phyloP scores from a whole-genome alignment of 192 early-diverging fungal species.

The Kappamyces sp. region DNA sequence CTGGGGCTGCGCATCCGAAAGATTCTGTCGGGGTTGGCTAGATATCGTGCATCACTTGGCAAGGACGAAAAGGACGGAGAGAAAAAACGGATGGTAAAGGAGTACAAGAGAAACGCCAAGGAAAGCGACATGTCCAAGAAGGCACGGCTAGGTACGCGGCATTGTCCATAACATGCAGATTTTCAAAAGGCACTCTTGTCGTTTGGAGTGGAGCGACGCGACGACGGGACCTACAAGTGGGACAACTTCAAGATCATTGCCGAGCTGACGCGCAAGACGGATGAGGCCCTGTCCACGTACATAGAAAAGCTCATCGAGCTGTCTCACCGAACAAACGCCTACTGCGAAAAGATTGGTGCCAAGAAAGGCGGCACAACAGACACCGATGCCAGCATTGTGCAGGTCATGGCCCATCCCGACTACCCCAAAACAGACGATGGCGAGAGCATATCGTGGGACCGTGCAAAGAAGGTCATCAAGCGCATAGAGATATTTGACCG shows the following conservation, averaged over 20 bases:
- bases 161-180: conserved; percentile 26
- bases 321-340: conserved; percentile 54
- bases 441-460: conserved; percentile 58
- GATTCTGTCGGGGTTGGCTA: conserved; percentile 36
- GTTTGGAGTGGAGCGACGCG: conserved; percentile 39
- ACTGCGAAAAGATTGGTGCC: conserved; percentile 18
- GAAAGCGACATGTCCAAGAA: conserved; percentile 41
- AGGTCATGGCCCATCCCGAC: conserved; percentile 15
- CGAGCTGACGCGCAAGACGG: conserved; percentile 56
- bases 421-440: conserved; percentile 18
- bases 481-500: conserved; percentile 63
- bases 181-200: conserved; percentile 45
- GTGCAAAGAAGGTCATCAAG: conserved; percentile 63
- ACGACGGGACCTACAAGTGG: conserved; percentile 43
- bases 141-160: conserved; percentile 21
- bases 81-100: conserved; percentile 22
- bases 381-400: conserved; percentile 15
- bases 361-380: conserved; percentile 9
- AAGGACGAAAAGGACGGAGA: conserved; percentile 33
- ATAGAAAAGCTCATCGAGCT: conserved; percentile 50
- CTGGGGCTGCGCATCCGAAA: conserved; percentile 41
- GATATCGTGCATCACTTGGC: conserved; percentile 27
- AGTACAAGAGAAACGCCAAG: conserved; percentile 26
- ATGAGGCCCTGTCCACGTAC: conserved; percentile 62
- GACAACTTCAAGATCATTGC: conserved; percentile 63